These are phyloP conservation scores for Eimeria zaria DNA, from an alignment of 169 alveolate genomes.

Conservation along the genomic window DNA sequence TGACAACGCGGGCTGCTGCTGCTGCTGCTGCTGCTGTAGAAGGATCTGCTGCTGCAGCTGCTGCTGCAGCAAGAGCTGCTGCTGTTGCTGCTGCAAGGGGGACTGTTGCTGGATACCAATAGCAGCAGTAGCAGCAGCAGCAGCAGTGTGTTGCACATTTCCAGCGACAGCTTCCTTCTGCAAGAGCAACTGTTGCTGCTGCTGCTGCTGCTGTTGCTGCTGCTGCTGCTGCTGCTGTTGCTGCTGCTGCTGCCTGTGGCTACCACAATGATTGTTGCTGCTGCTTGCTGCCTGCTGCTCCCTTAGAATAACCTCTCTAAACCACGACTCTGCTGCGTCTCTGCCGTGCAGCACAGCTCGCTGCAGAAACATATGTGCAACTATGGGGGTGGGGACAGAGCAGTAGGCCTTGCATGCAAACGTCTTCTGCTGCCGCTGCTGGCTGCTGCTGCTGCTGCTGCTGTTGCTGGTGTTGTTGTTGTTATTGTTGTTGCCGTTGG, in stretches of 20 bases:
- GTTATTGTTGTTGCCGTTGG: too few species aligned
- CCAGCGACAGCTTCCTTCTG: too few species aligned
- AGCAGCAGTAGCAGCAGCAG: neutral
- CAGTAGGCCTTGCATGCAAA: constrained; percentile 20
- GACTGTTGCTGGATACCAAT: constrained; percentile 4
- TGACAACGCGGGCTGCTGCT: neutral
- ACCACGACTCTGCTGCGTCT: constrained; percentile 42
- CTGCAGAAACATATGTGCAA: constrained; percentile 18
- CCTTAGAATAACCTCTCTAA: neutral
- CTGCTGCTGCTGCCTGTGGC: constrained; percentile 45
- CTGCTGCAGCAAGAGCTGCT: constrained; percentile 15
- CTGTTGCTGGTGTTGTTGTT: too few species aligned
- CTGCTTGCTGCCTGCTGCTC: constrained; percentile 14
- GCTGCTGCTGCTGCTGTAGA: neutral
- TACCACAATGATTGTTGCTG: neutral
- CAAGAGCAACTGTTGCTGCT: neutral
- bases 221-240: constrained; percentile 1
- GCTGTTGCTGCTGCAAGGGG: constrained; percentile 18
- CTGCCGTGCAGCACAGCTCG: constrained; percentile 2
- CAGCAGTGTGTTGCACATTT: constrained; percentile 18
- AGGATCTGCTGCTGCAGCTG: constrained; percentile 22
- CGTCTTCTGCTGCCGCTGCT: constrained; percentile 50
- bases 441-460: constrained; percentile 7
- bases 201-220: constrained; percentile 54
- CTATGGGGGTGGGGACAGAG: constrained; percentile 1